A percentile compares a stretch with the other conserved stretches of the same genome.
phyloP scores from a whole-genome alignment of 257 asterid genomes.

The Scutellaria baicalensis region DNA sequence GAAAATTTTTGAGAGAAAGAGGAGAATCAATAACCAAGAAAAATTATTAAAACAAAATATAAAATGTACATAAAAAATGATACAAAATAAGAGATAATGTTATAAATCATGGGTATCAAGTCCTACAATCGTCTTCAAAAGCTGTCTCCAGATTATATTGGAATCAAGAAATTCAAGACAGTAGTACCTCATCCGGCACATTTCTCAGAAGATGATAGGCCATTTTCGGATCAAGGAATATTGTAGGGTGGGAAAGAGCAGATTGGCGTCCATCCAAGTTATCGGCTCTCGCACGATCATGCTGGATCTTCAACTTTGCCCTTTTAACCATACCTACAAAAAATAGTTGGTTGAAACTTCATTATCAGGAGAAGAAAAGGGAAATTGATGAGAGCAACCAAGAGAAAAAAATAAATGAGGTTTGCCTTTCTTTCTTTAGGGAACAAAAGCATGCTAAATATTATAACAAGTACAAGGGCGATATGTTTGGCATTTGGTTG shows the following conservation, averaged over 20 bases:
- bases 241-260: constrained; percentile 43
- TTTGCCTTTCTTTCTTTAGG: not conserved
- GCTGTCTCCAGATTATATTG: not conserved
- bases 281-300: constrained; percentile 46
- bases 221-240: constrained; percentile 43
- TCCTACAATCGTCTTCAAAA: not conserved
- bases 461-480: not conserved
- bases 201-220: constrained; percentile 61
- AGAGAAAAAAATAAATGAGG: not conserved
- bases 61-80: not conserved
- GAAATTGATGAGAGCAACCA: not conserved
- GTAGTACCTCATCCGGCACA: constrained; percentile 70
- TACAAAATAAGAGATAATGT: not conserved
- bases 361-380: not conserved
- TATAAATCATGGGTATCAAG: not conserved
- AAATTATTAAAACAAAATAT: not conserved
- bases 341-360: constrained; percentile 7
- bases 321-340: constrained; percentile 77
- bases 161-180: not conserved
- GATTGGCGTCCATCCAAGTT: constrained; percentile 38
- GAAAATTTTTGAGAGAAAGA: constrained; percentile 12
- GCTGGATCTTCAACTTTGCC: constrained; percentile 42
- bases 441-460: not conserved
- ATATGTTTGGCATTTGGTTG: not conserved
- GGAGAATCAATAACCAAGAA: not conserved